Percentiles rank a stretch among this genome's conserved stretches.
These are phyloP conservation scores for Trifolium pratense DNA, from an alignment of 306 rosid species.

Conservation along the genomic window DNA sequence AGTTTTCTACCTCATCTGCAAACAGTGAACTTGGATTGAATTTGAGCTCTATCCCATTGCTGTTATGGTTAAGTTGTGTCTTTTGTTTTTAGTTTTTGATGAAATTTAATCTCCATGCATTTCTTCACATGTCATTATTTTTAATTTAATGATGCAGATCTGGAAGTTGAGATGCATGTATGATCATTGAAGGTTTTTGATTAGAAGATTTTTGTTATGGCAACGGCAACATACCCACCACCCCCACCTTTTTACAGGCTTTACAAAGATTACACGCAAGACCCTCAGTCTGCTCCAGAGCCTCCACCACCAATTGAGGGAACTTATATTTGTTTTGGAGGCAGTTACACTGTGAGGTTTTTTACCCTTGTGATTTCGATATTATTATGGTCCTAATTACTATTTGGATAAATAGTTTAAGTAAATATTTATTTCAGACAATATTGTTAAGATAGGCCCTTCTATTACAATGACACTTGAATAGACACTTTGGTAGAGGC, in stretches of 20 bases:
- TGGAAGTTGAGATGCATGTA: conserved; percentile 27
- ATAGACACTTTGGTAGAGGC: background rate
- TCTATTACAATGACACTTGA: background rate
- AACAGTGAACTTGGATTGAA: conserved; percentile 1
- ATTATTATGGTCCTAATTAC: background rate
- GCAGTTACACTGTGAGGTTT: conserved; percentile 67
- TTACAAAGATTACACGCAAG: conserved; percentile 78
- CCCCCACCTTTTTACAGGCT: conserved; percentile 90
- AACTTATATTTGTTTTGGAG: conserved; percentile 78
- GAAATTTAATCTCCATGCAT: background rate
- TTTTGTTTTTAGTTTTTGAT: background rate
- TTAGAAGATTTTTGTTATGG: conserved; percentile 55
- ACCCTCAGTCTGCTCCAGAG: conserved; percentile 81
- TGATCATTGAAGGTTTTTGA: conserved; percentile 29
- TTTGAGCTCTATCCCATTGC: background rate
- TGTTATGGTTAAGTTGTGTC: background rate
- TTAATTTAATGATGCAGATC: conserved; percentile 11
- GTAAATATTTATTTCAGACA: background rate
- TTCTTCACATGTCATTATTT: background rate
- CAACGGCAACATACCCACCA: conserved; percentile 89
- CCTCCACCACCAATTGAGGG: conserved; percentile 92
- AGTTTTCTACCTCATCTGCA: background rate
- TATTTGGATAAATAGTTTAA: background rate
- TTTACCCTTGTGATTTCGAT: conserved; percentile 18
- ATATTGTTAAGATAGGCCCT: background rate